Percentiles rank a stretch among this genome's conserved stretches.
phyloP scores from a whole-genome alignment of 345 rosid genomes.

The Mallotus nudiflorus region DNA sequence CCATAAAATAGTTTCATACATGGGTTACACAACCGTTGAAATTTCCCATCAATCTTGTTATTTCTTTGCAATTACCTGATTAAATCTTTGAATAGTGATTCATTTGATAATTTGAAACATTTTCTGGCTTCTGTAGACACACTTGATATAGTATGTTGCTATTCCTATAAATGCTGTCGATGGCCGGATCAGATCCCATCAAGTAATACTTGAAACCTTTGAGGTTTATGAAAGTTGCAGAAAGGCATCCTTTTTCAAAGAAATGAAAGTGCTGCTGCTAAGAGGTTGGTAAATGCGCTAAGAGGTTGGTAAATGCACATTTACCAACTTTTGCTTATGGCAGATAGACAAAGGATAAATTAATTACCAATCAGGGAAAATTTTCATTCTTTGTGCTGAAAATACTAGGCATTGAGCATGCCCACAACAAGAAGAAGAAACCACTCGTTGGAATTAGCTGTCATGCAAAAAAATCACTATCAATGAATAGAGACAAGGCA shows the following conservation, averaged over 20 bases:
- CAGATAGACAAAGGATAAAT: too few species aligned
- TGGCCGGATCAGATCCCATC: neutral
- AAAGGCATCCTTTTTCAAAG: neutral
- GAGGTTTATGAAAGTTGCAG: neutral
- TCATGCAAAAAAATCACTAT: neutral
- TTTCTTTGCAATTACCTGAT: neutral
- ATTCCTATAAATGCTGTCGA: neutral
- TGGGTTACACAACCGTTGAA: neutral
- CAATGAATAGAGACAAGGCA: neutral
- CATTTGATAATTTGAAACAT: neutral
- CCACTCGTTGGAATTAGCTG: conserved; percentile 12
- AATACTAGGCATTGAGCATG: neutral
- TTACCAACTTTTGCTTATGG: too few species aligned
- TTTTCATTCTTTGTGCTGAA: neutral
- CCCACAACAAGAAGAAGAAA: neutral
- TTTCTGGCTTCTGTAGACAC: neutral
- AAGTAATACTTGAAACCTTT: neutral
- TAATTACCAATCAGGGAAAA: too few species aligned
- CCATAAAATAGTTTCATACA: neutral
- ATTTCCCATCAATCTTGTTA: neutral
- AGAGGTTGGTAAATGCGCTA: too few species aligned
- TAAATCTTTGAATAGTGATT: neutral
- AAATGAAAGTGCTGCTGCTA: too few species aligned
- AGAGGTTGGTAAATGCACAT: too few species aligned
- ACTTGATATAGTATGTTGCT: neutral